phyloP scores from a whole-genome alignment of 345 rosid species.

The Aquilaria yunnanensis region DNA sequence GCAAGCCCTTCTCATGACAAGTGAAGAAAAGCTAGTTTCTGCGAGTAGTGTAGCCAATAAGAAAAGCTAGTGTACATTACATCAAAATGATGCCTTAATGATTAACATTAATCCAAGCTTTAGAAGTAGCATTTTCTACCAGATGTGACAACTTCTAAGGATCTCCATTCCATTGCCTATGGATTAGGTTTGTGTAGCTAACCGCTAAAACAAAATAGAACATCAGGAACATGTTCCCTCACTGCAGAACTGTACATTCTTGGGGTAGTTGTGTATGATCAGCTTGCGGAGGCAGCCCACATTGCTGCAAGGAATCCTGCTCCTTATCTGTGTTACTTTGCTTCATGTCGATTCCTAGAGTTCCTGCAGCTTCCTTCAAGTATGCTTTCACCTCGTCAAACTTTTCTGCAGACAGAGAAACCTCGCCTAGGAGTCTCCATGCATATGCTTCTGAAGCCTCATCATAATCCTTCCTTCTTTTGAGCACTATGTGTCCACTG shows the following conservation, averaged over 20 bases:
- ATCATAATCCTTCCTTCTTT: constrained; percentile 36
- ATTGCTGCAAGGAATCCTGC: background rate
- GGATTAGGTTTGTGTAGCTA: too few species aligned
- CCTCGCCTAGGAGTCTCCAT: constrained; percentile 43
- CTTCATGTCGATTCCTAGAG: constrained; percentile 1
- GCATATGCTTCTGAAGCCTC: constrained; percentile 41
- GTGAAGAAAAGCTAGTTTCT: too few species aligned
- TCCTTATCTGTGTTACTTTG: background rate
- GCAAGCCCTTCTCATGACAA: too few species aligned
- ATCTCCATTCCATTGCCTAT: too few species aligned
- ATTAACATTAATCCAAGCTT: too few species aligned
- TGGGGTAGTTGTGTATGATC: constrained; percentile 8
- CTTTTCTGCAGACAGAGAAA: constrained; percentile 43
- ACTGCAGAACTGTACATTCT: constrained; percentile 15
- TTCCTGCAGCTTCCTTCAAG: constrained; percentile 27
- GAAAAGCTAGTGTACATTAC: too few species aligned
- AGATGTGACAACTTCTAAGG: too few species aligned
- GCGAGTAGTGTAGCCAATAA: too few species aligned
- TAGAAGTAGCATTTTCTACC: too few species aligned
- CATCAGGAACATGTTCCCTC: background rate
- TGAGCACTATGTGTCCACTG: constrained; percentile 46
- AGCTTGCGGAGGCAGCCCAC: constrained; percentile 4
- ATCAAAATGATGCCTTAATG: too few species aligned
- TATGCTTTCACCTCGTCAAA: constrained; percentile 36
- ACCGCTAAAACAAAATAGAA: background rate